Percentiles rank a stretch among this genome's conserved stretches.
Conservation (phyloP, 345 rosid genomes). For the Linum tenue region DNA sequence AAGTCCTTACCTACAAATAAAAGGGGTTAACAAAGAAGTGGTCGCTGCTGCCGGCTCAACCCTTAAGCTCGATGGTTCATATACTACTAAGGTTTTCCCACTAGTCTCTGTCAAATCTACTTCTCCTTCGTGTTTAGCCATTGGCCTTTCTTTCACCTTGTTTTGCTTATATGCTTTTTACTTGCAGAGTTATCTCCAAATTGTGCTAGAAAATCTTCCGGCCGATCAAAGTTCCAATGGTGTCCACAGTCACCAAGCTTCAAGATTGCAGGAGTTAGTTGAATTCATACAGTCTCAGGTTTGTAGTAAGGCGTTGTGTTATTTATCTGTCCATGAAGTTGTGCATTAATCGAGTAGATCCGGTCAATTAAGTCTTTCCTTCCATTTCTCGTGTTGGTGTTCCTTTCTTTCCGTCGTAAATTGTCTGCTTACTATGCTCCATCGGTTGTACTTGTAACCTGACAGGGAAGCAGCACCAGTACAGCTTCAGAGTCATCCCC, state of each 20-base stretch:
- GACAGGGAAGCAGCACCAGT: conserved; percentile 52
- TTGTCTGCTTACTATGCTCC: not conserved
- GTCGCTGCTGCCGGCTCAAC: conserved; percentile 90
- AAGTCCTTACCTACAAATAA: conserved; percentile 81
- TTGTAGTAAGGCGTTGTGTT: not conserved
- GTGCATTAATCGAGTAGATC: too few relatives aligned
- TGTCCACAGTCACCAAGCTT: conserved; percentile 70
- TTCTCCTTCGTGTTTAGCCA: not conserved
- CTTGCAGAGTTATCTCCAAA: conserved; percentile 78
- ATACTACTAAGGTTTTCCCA: conserved; percentile 78
- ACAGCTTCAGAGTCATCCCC: conserved; percentile 74
- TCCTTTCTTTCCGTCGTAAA: not conserved
- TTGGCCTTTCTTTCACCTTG: conserved; percentile 6
- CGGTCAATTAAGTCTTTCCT: too few relatives aligned
- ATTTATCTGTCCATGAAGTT: too few relatives aligned
- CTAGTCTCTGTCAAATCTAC: not conserved
- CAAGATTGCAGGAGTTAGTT: conserved; percentile 82
- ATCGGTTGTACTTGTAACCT: conserved; percentile 6
- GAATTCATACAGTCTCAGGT: conserved; percentile 93
- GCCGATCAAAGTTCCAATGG: conserved; percentile 71
- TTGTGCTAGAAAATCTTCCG: conserved; percentile 73
- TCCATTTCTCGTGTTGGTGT: too few relatives aligned
- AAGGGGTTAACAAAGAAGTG: conserved; percentile 90
- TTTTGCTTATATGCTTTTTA: not conserved
- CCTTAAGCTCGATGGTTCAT: conserved; percentile 80